Percentiles rank a stretch among this genome's conserved stretches.
Evolutionary conservation across 2,329 filamentous ascomycete genomes (phyloP).

Genomic region (Rhinocladiella mackenziei): DNA sequence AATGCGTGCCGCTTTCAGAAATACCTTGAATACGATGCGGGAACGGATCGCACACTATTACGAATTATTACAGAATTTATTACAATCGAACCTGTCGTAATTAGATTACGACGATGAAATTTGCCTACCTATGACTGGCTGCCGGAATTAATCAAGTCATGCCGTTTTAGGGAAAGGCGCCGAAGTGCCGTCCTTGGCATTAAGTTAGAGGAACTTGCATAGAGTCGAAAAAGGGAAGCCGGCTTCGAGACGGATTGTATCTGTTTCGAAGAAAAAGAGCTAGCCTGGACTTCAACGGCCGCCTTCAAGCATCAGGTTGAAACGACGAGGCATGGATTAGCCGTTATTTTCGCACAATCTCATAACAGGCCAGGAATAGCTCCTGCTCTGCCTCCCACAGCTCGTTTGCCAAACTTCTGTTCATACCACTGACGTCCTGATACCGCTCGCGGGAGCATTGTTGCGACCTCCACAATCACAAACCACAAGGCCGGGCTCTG

Average conservation of each 20-base stretch:
- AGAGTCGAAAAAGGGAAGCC: background rate
- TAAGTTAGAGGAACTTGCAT: background rate
- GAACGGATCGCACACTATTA: too few relatives aligned
- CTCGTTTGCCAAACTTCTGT: conserved; percentile 79
- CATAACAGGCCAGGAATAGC: conserved; percentile 52
- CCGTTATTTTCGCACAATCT: background rate
- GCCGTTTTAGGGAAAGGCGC: too few relatives aligned
- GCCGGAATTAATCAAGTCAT: background rate
- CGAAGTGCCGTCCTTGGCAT: too few relatives aligned
- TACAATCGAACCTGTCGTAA: background rate
- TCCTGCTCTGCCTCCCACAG: conserved; percentile 69
- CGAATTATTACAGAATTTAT: background rate
- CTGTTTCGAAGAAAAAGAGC: background rate
- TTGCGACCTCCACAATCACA: conserved; percentile 77
- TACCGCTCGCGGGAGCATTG: conserved; percentile 83
- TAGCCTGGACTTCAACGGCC: too few relatives aligned
- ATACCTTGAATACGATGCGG: too few relatives aligned
- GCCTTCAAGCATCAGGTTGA: too few relatives aligned
- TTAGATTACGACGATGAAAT: background rate
- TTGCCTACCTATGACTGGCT: background rate
- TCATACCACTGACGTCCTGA: conserved; percentile 82
- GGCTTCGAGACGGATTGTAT: background rate
- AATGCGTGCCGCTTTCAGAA: too few relatives aligned
- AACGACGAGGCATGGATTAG: too few relatives aligned
- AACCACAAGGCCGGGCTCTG: conserved; percentile 77